Base-by-base conservation (phyloP, 495 filamentous ascomycete species). In the Penicillium daleae region DNA sequence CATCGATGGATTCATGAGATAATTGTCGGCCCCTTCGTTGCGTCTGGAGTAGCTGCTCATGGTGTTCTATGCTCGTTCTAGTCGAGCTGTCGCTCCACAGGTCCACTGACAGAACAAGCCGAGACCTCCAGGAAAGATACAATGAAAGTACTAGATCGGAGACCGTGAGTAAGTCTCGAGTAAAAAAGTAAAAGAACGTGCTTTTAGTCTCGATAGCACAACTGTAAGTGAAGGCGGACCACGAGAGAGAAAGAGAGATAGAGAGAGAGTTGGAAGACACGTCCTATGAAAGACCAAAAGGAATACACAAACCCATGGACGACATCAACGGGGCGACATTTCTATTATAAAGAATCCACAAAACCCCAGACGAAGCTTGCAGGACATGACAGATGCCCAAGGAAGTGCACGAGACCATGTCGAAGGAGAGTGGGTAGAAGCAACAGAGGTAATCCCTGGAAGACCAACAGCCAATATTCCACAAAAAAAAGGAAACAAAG, bases 21-120 rank as follows among this genome's bases (percentile, higher is more conserved):
- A 80, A 42, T 62, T 66, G 37, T 78, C 78, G 32, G 69, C 71
- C 22, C 68, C 69, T 39, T 78, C 77, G 62, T 70, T 71, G 56
- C 76, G 76, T 55, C 73, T 78, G 60, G 71, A 67, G 62, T 72
- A 78, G 50, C 68, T 75, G 64, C 74, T 75, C 78, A 78, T 80
- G 33, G 35, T 72, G 61, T 9, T 37, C 39, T 59, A 56, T 54
- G 52, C 6, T 9, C 59, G 17, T 10, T 39, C 13, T 6, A 54
- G 53, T 49, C 5, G 37, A 32, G 7, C 17, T 26, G 21, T 33
- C 42, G 26, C 24, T 35, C 57, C 39, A 32, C 29, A 22, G 15
- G 6, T 31, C 46, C 54, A 37, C 10, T 24, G n/a, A 46, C 15
- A 4, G 7, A 22, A 17, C 22, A 49, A 6, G 24, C 8, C 49